Evolutionary conservation across 2,329 filamentous ascomycete species (phyloP), one percentile per base, ranked within the genome.

Genomic region (Phaeophleospora eucalypticola): DNA sequence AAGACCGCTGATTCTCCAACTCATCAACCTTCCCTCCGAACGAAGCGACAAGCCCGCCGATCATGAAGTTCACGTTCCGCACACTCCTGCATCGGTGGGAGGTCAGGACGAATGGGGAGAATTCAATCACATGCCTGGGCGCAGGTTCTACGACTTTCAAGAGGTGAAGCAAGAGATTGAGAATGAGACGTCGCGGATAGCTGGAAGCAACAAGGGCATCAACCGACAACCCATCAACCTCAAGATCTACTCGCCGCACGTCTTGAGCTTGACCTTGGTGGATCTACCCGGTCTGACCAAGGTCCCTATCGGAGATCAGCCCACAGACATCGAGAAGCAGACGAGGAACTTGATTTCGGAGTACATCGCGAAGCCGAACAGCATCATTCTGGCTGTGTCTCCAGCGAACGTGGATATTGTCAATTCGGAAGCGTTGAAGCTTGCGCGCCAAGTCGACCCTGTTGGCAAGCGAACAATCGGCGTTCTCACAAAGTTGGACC

Each of bases 301-400:
- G 79, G 86, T 89, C 68, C 93, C 93, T 21, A 97, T 98, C 67
- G 93, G 93, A 57, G 93, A 98, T 67, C 93, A 98, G 67, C 93
- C 93, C 6, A 84, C 87, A 61, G 93, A 98, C 65, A 98, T 98
- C 64, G 93, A 98, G 76, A 97, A 96, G 71, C 93, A 98, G 72
- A 98, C 93, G 24, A 82, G 91, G 56, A 95, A 89, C 58, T 80
- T 98, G 61, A 97, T 98, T 61, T 87, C 90, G 46, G 93, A 98
- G 73, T 98, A 96, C 67, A 98, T 97, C 64, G 90, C 90, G 48
- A 98, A 98, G 73, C 91, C 93, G 12, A 98, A 98, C 78, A 96
- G 91, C 71, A 95, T 98, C 63, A 84, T 98, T 56, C 80, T 98
- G 43, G 93, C 93, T 24, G 93, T 98, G 18, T 97, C 93, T 10